phyloP scores from a whole-genome alignment of 2,329 filamentous ascomycete genomes.

The Mollisiaceae sp. region DNA sequence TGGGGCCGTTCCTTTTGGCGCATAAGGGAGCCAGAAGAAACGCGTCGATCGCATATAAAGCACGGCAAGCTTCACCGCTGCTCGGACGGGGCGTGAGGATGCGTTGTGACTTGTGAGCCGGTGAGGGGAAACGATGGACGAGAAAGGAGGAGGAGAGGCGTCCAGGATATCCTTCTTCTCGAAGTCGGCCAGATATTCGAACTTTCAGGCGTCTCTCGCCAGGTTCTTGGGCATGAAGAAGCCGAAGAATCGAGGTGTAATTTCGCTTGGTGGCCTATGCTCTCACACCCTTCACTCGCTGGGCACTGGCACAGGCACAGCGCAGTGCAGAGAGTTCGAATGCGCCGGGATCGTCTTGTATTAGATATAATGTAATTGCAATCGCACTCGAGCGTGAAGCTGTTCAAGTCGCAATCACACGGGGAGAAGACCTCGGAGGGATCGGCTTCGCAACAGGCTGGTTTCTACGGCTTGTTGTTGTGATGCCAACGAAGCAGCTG shows the following conservation, averaged over 20 bases:
- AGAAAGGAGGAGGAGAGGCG: neutral
- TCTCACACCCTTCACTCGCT: constrained; percentile 6
- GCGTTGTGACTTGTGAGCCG: constrained; percentile 14
- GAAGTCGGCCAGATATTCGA: constrained; percentile 9
- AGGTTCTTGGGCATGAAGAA: constrained; percentile 32
- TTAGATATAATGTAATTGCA: constrained; percentile 8
- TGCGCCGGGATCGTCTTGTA: constrained; percentile 1
- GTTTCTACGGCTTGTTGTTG: constrained; percentile 30
- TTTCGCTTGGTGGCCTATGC: constrained; percentile 32
- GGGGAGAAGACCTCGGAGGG: constrained; percentile 2
- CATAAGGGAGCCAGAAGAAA: constrained; percentile 31
- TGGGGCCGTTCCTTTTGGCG: constrained; percentile 17
- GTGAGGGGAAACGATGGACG: neutral
- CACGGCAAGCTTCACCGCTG: constrained; percentile 32
- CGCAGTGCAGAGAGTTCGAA: neutral
- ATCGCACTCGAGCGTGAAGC: constrained; percentile 17
- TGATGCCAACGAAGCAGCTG: constrained; percentile 34
- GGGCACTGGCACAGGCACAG: neutral
- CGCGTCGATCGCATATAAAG: constrained; percentile 33
- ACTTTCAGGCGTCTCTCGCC: neutral
- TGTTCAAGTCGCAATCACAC: constrained; percentile 22
- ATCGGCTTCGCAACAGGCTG: constrained; percentile 8
- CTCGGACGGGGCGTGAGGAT: constrained; percentile 15
- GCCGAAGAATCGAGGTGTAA: constrained; percentile 24
- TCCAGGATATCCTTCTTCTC: constrained; percentile 16